Evolutionary conservation across 352 stramenopile genomes (phyloP).

Genomic region (Globisporangium megalacanthum): DNA sequence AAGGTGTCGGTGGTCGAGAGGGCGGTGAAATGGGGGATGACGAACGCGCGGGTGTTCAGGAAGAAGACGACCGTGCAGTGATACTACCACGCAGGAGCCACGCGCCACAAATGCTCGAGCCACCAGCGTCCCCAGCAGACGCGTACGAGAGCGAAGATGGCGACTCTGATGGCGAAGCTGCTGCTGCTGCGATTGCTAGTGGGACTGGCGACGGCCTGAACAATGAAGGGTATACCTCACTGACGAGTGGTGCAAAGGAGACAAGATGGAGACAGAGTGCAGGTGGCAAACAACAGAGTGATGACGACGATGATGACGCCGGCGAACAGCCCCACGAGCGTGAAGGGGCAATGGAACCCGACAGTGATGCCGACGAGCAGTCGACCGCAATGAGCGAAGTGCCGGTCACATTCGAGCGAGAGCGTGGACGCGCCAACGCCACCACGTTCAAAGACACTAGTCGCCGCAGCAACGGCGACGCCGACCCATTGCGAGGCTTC

Average conservation of each 20-base stretch:
- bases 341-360: neutral
- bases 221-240: neutral
- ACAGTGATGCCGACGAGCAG: slow-evolving; percentile 26
- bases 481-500: neutral
- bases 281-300: neutral
- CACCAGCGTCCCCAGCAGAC: slow-evolving; percentile 31
- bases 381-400: slow-evolving; percentile 42
- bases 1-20: neutral
- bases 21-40: slow-evolving; percentile 1
- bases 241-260: neutral
- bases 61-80: neutral
- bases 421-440: neutral
- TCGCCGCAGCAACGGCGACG: neutral
- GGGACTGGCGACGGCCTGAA: neutral
- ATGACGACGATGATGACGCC: neutral
- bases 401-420: slow-evolving; percentile 32
- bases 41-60: neutral
- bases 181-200: neutral
- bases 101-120: slow-evolving; percentile 31
- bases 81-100: neutral
- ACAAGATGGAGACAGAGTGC: neutral
- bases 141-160: slow-evolving; percentile 18
- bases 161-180: slow-evolving; percentile 1
- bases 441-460: neutral
- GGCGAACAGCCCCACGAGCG: neutral